These are phyloP conservation scores for Speleostelium caveatum DNA, from an alignment of 78 protist species.

Conservation along the genomic window DNA sequence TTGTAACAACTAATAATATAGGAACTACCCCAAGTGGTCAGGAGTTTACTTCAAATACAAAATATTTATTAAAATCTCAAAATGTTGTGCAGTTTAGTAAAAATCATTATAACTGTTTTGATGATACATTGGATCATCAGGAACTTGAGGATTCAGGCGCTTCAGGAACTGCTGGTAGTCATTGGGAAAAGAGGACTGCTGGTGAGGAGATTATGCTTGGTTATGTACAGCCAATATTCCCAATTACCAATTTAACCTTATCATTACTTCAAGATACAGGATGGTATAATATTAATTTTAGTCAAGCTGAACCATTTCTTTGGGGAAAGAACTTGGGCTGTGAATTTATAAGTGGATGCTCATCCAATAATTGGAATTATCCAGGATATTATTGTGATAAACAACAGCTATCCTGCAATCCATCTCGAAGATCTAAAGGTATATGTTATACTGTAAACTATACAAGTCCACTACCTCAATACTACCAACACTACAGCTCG, in stretches of 20 bases:
- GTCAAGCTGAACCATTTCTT: neutral
- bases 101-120: conserved; percentile 9
- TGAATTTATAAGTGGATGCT: neutral
- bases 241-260: conserved; percentile 21
- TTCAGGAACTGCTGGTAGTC: conserved; percentile 35
- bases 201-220: conserved; percentile 50
- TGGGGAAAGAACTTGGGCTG: conserved; percentile 55
- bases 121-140: neutral
- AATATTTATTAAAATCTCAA: conserved; percentile 8
- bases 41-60: neutral
- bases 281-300: neutral
- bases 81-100: neutral
- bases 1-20: neutral
- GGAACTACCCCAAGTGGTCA: conserved; percentile 37
- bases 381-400: conserved; percentile 7
- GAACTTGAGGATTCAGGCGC: conserved; percentile 32
- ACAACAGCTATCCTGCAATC: neutral
- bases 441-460: neutral
- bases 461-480: neutral
- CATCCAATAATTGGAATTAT: neutral
- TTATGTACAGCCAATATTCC: neutral
- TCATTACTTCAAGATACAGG: conserved; percentile 28
- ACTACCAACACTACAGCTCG: neutral
- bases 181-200: conserved; percentile 23
- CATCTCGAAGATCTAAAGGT: neutral